Evolutionary conservation across 1,284 basidiomycete species (phyloP).

Genomic region (Anthracocystis panici-leucophaei): DNA sequence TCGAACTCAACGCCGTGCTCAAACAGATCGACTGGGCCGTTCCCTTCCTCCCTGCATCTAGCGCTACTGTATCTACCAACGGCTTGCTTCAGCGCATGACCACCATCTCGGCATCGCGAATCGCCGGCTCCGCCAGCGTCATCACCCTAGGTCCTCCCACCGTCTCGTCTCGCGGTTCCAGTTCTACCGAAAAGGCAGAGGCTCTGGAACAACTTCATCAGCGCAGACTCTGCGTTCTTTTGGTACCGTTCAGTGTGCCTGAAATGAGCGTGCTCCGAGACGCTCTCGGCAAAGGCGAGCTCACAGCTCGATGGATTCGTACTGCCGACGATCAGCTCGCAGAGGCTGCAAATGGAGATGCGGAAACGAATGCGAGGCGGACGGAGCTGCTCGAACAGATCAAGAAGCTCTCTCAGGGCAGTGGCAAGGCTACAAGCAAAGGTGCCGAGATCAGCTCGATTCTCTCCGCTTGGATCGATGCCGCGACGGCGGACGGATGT

Average conservation of each 20-base stretch:
- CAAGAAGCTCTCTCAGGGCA: constrained; percentile 12
- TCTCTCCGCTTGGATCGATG: constrained; percentile 22
- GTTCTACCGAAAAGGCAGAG: constrained; percentile 26
- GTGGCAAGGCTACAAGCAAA: constrained; percentile 6
- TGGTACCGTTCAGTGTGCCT: constrained; percentile 37
- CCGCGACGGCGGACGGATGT: constrained; percentile 25
- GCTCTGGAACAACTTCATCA: constrained; percentile 33
- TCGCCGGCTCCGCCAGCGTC: constrained; percentile 41
- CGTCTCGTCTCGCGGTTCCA: constrained; percentile 10
- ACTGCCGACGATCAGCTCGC: constrained; percentile 1
- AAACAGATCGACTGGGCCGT: constrained; percentile 45
- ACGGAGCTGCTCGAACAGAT: constrained; percentile 26
- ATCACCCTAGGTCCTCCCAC: constrained; percentile 38
- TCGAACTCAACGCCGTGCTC: constrained; percentile 44
- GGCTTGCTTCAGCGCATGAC: constrained; percentile 32
- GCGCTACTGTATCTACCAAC: constrained; percentile 8
- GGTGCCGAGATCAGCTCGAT: constrained; percentile 16
- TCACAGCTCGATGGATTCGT: constrained; percentile 37
- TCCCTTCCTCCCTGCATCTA: constrained; percentile 24
- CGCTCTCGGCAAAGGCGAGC: constrained; percentile 47
- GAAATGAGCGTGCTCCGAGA: constrained; percentile 45
- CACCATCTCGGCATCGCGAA: constrained; percentile 37
- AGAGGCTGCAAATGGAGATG: not conserved
- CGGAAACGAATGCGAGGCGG: constrained; percentile 20
- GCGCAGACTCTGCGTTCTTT: constrained; percentile 37